Base-by-base conservation (phyloP, 2,329 filamentous ascomycete genomes). In the Calonectria honghensis region DNA sequence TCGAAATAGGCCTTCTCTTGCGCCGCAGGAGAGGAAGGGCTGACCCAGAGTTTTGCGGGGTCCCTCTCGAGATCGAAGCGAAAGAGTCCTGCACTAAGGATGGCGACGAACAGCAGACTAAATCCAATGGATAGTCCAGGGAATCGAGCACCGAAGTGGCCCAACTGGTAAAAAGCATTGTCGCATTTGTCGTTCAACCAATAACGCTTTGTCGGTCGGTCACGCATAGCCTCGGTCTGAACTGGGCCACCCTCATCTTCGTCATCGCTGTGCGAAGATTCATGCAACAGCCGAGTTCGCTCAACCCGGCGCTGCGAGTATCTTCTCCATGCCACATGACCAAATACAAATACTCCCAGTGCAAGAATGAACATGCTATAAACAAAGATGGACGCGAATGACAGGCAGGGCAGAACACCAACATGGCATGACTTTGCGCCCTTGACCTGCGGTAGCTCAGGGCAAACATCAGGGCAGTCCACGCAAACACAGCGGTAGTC, bases 1-100 rank as follows among this genome's bases (percentile, higher is more conserved):
- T 99, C 97, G 78, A 98, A 99, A 83, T 97, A 99, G 1, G 91
- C 90, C 86, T 99, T 99, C 83, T 99, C 96, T 82, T 95, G 91
- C 0, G 97, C 97, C 27, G 97, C 96, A 64, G 93, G 91, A 5
- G 97, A 98, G 11, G 94, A 94, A 10, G 97, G 97, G 80, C 96
- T 96, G n/a, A 99, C 97, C 97, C 97, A 99, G 11, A 99, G 88
- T 63, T 94, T 93, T 14, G 97, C 97, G 7, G 97, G 97, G 76
- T 98, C 94, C 29, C 90, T 94, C 84, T 98, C 97, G 45, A 99
- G 89, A n/a, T 94, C 90, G 81, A 99, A 99, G 57, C 92, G 91
- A 73, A 97, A 87, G 95, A 95, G 98, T 1, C 97, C 97, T 45
- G 96, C 86, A 82, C 96, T 98, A 75, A 99, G 88, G 6, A 98